Base-by-base conservation (phyloP, 768 basidiomycete genomes). In the Hericium alpestre region DNA sequence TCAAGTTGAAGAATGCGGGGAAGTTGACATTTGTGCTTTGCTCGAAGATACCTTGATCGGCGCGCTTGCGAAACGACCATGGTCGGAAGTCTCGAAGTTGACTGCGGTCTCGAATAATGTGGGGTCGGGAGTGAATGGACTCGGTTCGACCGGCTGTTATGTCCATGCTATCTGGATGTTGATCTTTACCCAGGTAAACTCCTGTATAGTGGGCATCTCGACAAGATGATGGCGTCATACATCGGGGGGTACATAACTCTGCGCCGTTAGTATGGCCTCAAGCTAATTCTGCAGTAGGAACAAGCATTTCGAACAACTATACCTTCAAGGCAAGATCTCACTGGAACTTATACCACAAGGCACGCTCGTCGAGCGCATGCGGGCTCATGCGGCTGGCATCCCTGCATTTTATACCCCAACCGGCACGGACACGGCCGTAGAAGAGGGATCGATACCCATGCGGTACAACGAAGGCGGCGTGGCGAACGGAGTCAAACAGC, bases 321-420 rank as follows among this genome's bases (percentile, higher is more conserved):
- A 90, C 71, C 80, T 95, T 53, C 77, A 79, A 12, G 93, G 93
- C 55, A 71, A 85, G 61, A 85, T 95, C 58, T 84, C 86, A 9
- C 73, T 94, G 38, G 93, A 95, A 65, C 84, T 95, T 20, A 89
- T 90, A 25, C 93, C 93, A 3, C 93, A 96, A 71, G 93, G 92
- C 10, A 93, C 91, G 13, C 81, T 96, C 47, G 83, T 86, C 15
- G 93, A 93, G 66, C 85, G 92, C 57, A 76, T 93, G 59, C 86
- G 92, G 38, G 88, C 93, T 7, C 87, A 90, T 57, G 92, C 90
- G 9, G 88, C 90, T 11, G 93, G 93, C 53, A 91, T 93, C 58
- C 92, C 93, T 16, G 91, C 87, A n/a, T 93, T 96, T 75, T 94
- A 76, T 71, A 95, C 90, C 5, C 93, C 92, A 15, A 93, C 92